Percentiles rank a stretch among this genome's conserved stretches.
These are phyloP conservation scores for Eucalyptus marginata DNA, from an alignment of 345 rosid species.

Conservation along the genomic window DNA sequence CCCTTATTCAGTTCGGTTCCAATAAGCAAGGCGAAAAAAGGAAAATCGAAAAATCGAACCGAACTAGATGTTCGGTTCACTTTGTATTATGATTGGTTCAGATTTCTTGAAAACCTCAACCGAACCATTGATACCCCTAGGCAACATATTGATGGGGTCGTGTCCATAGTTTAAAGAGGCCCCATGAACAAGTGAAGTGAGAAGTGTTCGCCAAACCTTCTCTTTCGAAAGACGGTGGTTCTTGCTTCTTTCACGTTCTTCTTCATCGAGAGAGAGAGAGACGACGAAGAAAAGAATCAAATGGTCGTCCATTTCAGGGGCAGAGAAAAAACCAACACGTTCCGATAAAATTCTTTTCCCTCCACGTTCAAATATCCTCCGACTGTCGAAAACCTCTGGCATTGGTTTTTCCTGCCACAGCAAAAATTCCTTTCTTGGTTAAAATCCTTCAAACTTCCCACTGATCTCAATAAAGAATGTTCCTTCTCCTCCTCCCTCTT, in stretches of 20 bases:
- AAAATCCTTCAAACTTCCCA: conserved; percentile 7
- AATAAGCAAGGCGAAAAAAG: too few relatives aligned
- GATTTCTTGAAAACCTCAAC: too few relatives aligned
- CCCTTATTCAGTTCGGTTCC: too few relatives aligned
- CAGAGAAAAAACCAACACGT: background rate
- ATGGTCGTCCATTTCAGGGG: background rate
- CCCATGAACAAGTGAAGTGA: background rate
- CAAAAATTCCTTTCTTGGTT: background rate
- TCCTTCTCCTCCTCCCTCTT: conserved; percentile 15
- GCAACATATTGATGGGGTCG: background rate
- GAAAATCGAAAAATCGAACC: too few relatives aligned
- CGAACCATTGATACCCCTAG: too few relatives aligned
- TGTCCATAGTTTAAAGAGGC: background rate
- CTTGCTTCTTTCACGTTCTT: background rate
- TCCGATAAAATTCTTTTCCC: background rate
- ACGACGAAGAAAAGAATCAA: background rate
- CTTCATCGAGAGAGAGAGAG: background rate
- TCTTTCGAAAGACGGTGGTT: background rate
- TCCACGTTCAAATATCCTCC: background rate
- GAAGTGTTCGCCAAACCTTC: background rate
- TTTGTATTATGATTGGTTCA: too few relatives aligned
- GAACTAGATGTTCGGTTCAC: too few relatives aligned
- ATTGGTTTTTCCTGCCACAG: background rate
- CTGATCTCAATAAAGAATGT: conserved; percentile 24
- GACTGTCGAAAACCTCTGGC: background rate